Base-by-base conservation (phyloP, 2,329 filamentous ascomycete genomes). In the Purpureocillium lavendulum region DNA sequence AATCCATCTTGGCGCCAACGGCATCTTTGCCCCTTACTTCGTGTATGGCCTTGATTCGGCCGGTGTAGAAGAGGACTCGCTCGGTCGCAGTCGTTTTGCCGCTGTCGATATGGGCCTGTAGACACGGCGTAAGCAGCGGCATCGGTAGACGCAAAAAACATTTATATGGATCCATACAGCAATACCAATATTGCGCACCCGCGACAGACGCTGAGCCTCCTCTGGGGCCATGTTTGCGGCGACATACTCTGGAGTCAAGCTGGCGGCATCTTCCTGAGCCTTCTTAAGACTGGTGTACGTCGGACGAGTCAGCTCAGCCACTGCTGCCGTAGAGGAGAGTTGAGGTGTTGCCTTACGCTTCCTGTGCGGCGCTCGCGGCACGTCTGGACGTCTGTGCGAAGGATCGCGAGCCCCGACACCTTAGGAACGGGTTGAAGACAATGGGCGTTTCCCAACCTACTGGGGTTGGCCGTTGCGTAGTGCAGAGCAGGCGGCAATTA, bases 1-100 rank as follows among this genome's bases (percentile, higher is more conserved):
- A 96, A 70, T 98, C 92, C 92, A 98, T 98, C 71, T 98, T 98
- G 45, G 92, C 92, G 49, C 92, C 92, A 31, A 96, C 88, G 29
- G 85, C 79, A 73, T 98, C 92, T 58, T 90, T 89, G 43, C 88
- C 88, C 56, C 92, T 80, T 33, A 98, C 92, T 67, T 98, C 92
- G 70, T 98, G 92, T 55, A 98, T 97, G 26, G 87, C 77, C 60
- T 94, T 94, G 67, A 96, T 96, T 59, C 92, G 84, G 49, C 92
- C 92, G 40, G 92, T 97, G 65, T 98, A 98, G 75, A 89, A 98
- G 41, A 98, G 82, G 33, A 98, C 88, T 62, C 92, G 85, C 68
- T 98, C 92, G 41, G 89, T 97, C 46, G 81, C 86, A 30, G 92
- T 98, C 29, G 92, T 98, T 70, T 98, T 98, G 54, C 92, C 92